Conservation (phyloP, 352 stramenopile genomes). For the Pythium guiyangense region DNA sequence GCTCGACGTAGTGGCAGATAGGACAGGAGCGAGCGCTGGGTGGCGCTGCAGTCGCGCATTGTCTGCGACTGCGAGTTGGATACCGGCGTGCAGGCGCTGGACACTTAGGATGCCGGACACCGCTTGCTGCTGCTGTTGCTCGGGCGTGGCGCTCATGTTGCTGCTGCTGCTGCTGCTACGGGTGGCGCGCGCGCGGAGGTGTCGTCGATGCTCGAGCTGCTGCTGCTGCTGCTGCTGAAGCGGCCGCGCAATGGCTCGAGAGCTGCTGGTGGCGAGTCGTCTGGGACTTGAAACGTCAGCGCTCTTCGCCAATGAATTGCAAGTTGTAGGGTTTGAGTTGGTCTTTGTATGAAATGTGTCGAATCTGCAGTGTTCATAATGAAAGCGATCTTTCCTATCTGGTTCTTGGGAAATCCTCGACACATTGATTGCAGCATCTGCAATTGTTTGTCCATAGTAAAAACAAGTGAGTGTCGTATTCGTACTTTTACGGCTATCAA, state of each 20-base stretch:
- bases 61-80: constrained; percentile 18
- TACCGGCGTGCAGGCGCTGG: constrained; percentile 20
- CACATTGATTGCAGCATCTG: background rate
- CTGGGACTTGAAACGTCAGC: constrained; percentile 14
- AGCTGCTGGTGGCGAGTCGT: constrained; percentile 1
- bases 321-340: background rate
- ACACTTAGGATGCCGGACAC: constrained; percentile 24
- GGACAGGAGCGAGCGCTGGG: constrained; percentile 30
- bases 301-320: constrained; percentile 8
- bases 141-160: background rate
- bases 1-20: constrained; percentile 9
- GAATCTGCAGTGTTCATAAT: background rate
- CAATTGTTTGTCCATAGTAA: too few relatives aligned
- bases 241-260: constrained; percentile 2
- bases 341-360: background rate
- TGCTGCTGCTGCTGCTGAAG: constrained; percentile 8
- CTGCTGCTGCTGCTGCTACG: background rate
- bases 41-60: constrained; percentile 25
- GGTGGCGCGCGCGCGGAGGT: background rate
- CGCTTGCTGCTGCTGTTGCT: background rate
- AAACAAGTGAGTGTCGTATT: too few relatives aligned
- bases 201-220: background rate
- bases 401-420: background rate
- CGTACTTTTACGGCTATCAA: too few relatives aligned
- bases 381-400: background rate